Base-by-base conservation (phyloP, 768 basidiomycete genomes). In the Auricularia heimuer region DNA sequence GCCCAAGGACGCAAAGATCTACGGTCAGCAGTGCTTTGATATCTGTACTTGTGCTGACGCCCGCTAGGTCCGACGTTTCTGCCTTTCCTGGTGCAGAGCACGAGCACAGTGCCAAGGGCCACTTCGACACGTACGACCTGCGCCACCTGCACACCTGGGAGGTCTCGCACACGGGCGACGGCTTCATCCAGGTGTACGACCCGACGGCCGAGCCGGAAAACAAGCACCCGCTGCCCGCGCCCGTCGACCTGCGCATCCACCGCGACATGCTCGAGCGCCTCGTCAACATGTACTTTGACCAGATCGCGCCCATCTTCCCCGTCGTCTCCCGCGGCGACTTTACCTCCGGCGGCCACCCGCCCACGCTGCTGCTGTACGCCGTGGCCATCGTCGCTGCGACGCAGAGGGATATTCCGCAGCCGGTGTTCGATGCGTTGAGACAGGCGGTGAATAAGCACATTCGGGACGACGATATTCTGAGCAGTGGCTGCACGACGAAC, bases 331-430 rank as follows among this genome's bases (percentile, higher is more conserved):
- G 89, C 71, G 82, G 84, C 33, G 96, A 99, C 73, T 98, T 99
- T 71, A 61, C 37, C 24, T 84, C 74, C 62, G 81, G 84, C 24
- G 85, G 85, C 14, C 90, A 88, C 0, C 84, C 93, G 2, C 86
- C 90, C 3, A 78, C 80, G 1, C 81, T 99, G 29, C 76, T 98
- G 65, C 82, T 98, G 24, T 98, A 98, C 75, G 88, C 92, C 44
- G 94, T 98, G 76, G 98, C 94, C 75, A 87, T 94, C 36, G 87
- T 98, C 51, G 92, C 95, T 21, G 90, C 92, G 16, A 87, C 93
- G 36, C 83, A 89, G 63, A 84, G 95, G 61, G 87, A 91, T 66
- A 86, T 92, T 3, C 89, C 94, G 2, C 87, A 91, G 69, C 79
- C 82, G 63, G 82, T 95, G n/a, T 97, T 98, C 69, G 90, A 96